Evolutionary conservation across 1,284 basidiomycete genomes (phyloP).

Genomic region (Cutaneotrichosporon cavernicola): DNA sequence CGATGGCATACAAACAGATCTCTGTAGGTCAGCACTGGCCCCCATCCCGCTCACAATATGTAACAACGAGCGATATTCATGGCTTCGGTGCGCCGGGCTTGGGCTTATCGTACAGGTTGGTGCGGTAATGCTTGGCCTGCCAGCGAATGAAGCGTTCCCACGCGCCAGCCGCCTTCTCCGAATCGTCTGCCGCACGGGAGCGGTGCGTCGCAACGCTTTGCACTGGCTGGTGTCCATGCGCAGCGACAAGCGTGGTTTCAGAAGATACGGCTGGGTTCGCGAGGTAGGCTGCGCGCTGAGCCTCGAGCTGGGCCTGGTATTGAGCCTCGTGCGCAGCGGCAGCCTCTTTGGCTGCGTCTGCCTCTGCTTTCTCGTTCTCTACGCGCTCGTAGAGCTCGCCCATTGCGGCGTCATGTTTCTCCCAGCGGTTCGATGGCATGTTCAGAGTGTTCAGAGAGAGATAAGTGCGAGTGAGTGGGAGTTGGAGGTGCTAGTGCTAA

Average conservation of each 20-base stretch:
- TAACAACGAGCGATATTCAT: neutral
- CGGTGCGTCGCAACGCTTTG: neutral
- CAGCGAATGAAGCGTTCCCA: slow-evolving; percentile 5
- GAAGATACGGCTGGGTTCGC: neutral
- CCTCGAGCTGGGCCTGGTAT: neutral
- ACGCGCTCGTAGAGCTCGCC: slow-evolving; percentile 10
- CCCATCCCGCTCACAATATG: neutral
- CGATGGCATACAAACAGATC: neutral
- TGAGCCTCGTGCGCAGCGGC: neutral
- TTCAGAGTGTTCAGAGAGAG: neutral
- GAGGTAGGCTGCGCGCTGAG: slow-evolving; percentile 2
- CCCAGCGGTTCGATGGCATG: slow-evolving; percentile 6
- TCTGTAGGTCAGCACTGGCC: neutral
- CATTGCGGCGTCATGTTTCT: slow-evolving; percentile 7
- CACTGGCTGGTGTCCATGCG: neutral
- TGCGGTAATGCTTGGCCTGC: slow-evolving; percentile 7
- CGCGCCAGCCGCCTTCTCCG: neutral
- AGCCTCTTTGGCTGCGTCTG: slow-evolving; percentile 5
- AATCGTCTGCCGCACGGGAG: neutral
- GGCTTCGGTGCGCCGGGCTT: neutral
- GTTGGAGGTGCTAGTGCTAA: no score
- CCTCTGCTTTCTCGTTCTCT: slow-evolving; percentile 7
- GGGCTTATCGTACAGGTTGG: neutral
- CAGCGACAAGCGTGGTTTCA: slow-evolving; percentile 5
- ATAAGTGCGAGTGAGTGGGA: no score